Percentiles rank a stretch among this genome's conserved stretches.
phyloP scores from a whole-genome alignment of 1,284 basidiomycete genomes.

The Vanrija sp. region DNA sequence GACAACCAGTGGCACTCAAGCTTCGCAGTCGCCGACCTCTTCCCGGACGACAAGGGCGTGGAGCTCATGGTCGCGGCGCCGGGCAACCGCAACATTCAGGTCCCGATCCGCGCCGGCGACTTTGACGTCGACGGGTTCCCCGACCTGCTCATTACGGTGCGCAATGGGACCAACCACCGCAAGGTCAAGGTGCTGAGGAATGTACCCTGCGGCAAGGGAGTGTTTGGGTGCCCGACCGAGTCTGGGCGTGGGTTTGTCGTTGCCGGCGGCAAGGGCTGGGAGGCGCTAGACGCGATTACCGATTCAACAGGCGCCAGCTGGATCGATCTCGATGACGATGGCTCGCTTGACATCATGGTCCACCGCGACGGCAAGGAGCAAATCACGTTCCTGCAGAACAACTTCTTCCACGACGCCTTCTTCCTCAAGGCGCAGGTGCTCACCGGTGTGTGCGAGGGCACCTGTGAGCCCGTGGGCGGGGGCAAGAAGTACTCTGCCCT shows the following conservation, averaged over 20 bases:
- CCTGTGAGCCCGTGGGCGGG: constrained; percentile 63
- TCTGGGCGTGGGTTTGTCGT: constrained; percentile 61
- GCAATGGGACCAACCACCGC: background rate
- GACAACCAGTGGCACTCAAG: constrained; percentile 60
- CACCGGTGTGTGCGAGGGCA: constrained; percentile 85
- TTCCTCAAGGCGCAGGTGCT: constrained; percentile 94
- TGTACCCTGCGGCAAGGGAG: constrained; percentile 58
- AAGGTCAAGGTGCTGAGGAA: constrained; percentile 67
- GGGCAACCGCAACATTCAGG: constrained; percentile 59
- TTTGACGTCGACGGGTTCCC: constrained; percentile 93
- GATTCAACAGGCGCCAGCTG: constrained; percentile 80
- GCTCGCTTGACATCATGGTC: constrained; percentile 86
- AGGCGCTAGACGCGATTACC: constrained; percentile 61
- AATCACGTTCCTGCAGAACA: constrained; percentile 88
- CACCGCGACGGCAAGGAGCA: constrained; percentile 66
- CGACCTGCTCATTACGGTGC: constrained; percentile 71
- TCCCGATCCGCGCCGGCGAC: constrained; percentile 81
- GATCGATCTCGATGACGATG: constrained; percentile 94
- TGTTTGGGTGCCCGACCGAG: constrained; percentile 31
- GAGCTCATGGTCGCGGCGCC: constrained; percentile 61
- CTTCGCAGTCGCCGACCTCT: constrained; percentile 63
- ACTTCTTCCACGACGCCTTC: constrained; percentile 98
- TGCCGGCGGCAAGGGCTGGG: constrained; percentile 59
- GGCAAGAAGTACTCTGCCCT: constrained; percentile 73
- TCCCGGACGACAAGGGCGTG: constrained; percentile 49